A percentile compares a stretch with the other conserved stretches of the same genome.
These are phyloP conservation scores for Striga hermonthica DNA, from an alignment of 305 asterid genomes.

Conservation along the genomic window DNA sequence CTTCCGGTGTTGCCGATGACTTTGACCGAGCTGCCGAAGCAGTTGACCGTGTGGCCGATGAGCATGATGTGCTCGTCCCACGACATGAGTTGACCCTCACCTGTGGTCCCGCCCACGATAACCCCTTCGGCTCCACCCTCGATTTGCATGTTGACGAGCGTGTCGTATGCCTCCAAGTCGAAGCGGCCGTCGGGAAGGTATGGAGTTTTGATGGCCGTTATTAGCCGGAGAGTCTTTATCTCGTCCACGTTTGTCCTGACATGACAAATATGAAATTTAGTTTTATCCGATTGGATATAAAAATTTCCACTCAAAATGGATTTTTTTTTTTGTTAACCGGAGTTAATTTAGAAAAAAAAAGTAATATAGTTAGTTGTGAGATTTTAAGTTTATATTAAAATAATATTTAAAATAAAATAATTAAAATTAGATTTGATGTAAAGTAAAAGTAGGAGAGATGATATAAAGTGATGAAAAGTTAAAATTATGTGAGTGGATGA, in stretches of 20 bases:
- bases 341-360: no score
- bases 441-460: no score
- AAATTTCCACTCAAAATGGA: no score
- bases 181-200: conserved; percentile 96
- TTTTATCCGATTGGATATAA: no score
- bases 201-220: conserved; percentile 95
- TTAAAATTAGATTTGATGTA: no score
- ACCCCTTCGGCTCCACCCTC: conserved; percentile 87
- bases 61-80: conserved; percentile 99
- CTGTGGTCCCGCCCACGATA: conserved; percentile 94
- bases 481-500: no score
- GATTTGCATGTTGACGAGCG: conserved; percentile 74
- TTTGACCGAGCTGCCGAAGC: conserved; percentile 81
- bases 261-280: background rate
- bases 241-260: conserved; percentile 83
- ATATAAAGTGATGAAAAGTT: no score
- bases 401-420: no score
- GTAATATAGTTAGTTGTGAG: no score
- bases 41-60: conserved; percentile 91
- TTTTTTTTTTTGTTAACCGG: no score
- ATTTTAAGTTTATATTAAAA: no score
- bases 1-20: conserved; percentile 95
- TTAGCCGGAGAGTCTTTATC: conserved; percentile 70
- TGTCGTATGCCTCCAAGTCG: conserved; percentile 88
- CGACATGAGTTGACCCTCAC: conserved; percentile 95